A percentile compares a stretch with the other conserved stretches of the same genome.
Evolutionary conservation across 225 moss, liverwort and hornwort genomes (phyloP).

Genomic region (Physcomitrellopsis africana): DNA sequence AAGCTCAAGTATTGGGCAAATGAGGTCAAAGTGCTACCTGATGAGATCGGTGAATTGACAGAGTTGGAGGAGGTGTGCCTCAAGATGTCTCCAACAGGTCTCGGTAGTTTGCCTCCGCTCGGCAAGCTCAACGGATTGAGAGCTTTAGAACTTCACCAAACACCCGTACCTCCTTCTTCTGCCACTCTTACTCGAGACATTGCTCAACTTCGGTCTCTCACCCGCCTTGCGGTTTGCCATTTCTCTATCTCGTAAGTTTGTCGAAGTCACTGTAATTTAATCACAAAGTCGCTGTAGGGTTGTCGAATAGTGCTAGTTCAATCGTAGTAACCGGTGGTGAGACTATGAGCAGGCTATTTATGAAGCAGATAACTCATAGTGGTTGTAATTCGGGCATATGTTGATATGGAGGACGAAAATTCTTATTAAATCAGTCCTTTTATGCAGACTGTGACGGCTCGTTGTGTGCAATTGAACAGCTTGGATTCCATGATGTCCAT

Average conservation of each 20-base stretch:
- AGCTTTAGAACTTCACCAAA: conserved; percentile 93
- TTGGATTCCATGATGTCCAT: conserved; percentile 57
- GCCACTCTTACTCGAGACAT: conserved; percentile 94
- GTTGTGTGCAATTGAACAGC: conserved; percentile 56
- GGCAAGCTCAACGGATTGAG: conserved; percentile 78
- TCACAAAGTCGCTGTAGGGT: conserved; percentile 5
- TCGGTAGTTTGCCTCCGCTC: conserved; percentile 76
- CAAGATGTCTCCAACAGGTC: conserved; percentile 71
- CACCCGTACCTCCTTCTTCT: conserved; percentile 80
- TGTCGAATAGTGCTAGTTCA: conserved; percentile 18
- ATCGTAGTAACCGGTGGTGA: conserved; percentile 7
- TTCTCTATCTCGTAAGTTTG: conserved; percentile 96
- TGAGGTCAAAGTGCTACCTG: conserved; percentile 79
- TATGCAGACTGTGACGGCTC: conserved; percentile 48
- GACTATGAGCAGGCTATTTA: conserved; percentile 15
- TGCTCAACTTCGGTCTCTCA: conserved; percentile 94
- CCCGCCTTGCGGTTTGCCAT: conserved; percentile 89
- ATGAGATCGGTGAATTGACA: conserved; percentile 76
- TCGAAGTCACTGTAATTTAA: conserved; percentile 16
- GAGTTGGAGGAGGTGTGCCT: conserved; percentile 82
- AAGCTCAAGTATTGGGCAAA: conserved; percentile 92
- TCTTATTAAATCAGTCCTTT: conserved; percentile 30
- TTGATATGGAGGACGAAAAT: conserved; percentile 27
- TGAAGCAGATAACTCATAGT: conserved; percentile 22
- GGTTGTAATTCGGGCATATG: conserved; percentile 32